Evolutionary conservation across 1,284 basidiomycete species (phyloP).

Genomic region (Athelia psychrophila): DNA sequence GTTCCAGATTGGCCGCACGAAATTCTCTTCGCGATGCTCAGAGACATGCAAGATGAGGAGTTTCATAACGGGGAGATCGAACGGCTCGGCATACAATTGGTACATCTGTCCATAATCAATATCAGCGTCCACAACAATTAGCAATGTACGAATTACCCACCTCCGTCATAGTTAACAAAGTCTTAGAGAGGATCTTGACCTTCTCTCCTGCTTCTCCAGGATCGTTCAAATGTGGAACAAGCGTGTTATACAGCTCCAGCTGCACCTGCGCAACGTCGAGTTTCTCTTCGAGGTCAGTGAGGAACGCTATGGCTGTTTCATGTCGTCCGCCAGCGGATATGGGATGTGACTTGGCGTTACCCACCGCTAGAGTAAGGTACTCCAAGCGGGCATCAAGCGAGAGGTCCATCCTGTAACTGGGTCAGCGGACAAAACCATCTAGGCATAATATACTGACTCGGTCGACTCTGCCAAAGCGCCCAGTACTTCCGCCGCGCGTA

Average conservation of each 20-base stretch:
- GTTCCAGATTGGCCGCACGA: slow-evolving; percentile 87
- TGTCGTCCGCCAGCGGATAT: slow-evolving; percentile 71
- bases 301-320: slow-evolving; percentile 87
- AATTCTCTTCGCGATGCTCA: slow-evolving; percentile 82
- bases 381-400: slow-evolving; percentile 75
- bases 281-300: slow-evolving; percentile 92
- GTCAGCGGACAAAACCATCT: slow-evolving; percentile 2
- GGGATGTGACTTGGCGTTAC: slow-evolving; percentile 94
- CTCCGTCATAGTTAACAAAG: slow-evolving; percentile 68
- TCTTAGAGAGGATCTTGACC: slow-evolving; percentile 52
- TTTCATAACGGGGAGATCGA: slow-evolving; percentile 82
- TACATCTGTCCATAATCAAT: slow-evolving; percentile 62
- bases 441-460: slow-evolving; percentile 49
- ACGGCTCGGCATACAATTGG: slow-evolving; percentile 85
- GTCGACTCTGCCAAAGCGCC: slow-evolving; percentile 85
- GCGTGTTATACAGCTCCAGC: slow-evolving; percentile 76
- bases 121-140: slow-evolving; percentile 4
- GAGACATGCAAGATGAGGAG: slow-evolving; percentile 93
- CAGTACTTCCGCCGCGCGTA: slow-evolving; percentile 87
- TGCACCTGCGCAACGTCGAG: slow-evolving; percentile 97
- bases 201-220: slow-evolving; percentile 52
- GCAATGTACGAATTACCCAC: slow-evolving; percentile 33
- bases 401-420: slow-evolving; percentile 52
- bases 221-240: slow-evolving; percentile 60
- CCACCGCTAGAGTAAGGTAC: slow-evolving; percentile 90